These are phyloP conservation scores for Claviceps quebecensis DNA, from an alignment of 2,329 filamentous ascomycete genomes.

Conservation along the genomic window DNA sequence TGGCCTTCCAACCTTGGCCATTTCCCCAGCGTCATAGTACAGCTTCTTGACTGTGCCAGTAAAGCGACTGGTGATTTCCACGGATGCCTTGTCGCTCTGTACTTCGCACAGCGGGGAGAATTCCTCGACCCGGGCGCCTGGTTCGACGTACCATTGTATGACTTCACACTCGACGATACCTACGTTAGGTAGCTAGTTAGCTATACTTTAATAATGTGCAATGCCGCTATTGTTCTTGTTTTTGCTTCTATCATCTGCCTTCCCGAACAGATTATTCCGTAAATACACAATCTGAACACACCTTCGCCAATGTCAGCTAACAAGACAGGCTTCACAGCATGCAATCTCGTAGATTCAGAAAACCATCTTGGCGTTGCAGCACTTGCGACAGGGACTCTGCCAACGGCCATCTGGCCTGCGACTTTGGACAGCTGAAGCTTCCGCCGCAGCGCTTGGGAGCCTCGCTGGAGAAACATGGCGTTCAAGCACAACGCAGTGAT, in stretches of 20 bases:
- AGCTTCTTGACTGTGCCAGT: constrained; percentile 92
- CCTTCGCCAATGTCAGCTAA: constrained; percentile 81
- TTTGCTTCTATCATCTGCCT: too few species aligned
- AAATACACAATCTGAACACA: constrained; percentile 18
- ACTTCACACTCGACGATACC: constrained; percentile 98
- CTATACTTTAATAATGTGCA: too few species aligned
- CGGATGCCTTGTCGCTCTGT: constrained; percentile 87
- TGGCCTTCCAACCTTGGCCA: constrained; percentile 88
- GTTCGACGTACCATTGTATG: constrained; percentile 98
- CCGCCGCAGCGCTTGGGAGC: constrained; percentile 34
- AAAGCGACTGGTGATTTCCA: constrained; percentile 90
- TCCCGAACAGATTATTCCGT: too few species aligned
- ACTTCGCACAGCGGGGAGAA: constrained; percentile 97
- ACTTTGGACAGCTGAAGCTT: constrained; percentile 35
- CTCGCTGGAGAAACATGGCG: constrained; percentile 41
- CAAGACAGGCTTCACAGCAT: constrained; percentile 62
- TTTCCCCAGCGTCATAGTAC: constrained; percentile 89
- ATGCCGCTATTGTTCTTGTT: too few species aligned
- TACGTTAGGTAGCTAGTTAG: constrained; percentile 19
- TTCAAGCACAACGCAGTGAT: neutral
- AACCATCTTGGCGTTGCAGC: constrained; percentile 28
- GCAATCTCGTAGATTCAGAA: constrained; percentile 33
- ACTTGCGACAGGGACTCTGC: constrained; percentile 16
- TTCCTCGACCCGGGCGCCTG: constrained; percentile 88
- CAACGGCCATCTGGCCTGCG: constrained; percentile 21